A percentile compares a stretch with the other conserved stretches of the same genome.
Evolutionary conservation across 2,329 filamentous ascomycete genomes (phyloP).

Genomic region (Aurifilum marmelostoma): DNA sequence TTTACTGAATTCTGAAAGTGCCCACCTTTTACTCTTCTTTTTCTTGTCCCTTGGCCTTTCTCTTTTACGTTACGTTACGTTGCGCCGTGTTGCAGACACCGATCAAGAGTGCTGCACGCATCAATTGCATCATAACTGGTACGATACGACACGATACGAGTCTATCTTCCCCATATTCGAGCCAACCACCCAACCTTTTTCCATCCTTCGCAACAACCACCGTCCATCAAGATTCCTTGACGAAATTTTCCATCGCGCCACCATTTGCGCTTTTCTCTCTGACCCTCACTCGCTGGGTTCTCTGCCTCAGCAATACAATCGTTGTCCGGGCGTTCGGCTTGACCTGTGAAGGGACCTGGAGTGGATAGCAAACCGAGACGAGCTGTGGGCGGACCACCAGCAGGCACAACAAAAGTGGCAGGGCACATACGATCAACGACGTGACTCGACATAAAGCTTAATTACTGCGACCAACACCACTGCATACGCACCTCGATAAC

Average conservation of each 20-base stretch:
- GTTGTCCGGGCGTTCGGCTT: background rate
- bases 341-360: background rate
- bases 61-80: background rate
- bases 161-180: background rate
- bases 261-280: background rate
- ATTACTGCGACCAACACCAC: background rate
- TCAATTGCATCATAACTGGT: slow-evolving; percentile 1
- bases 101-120: background rate
- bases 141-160: slow-evolving; percentile 4
- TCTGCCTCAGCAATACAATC: background rate
- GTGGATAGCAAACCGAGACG: background rate
- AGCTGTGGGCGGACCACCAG: background rate
- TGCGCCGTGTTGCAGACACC: background rate
- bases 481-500: background rate
- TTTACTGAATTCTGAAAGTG: background rate
- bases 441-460: background rate
- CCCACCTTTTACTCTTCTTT: background rate
- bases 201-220: background rate
- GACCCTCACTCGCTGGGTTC: background rate
- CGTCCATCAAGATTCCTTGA: background rate
- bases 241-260: background rate
- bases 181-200: background rate
- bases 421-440: background rate
- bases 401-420: background rate
- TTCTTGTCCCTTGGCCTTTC: background rate